Evolutionary conservation across 2,329 filamentous ascomycete genomes (phyloP).

Genomic region (Fusarium scirpi): DNA sequence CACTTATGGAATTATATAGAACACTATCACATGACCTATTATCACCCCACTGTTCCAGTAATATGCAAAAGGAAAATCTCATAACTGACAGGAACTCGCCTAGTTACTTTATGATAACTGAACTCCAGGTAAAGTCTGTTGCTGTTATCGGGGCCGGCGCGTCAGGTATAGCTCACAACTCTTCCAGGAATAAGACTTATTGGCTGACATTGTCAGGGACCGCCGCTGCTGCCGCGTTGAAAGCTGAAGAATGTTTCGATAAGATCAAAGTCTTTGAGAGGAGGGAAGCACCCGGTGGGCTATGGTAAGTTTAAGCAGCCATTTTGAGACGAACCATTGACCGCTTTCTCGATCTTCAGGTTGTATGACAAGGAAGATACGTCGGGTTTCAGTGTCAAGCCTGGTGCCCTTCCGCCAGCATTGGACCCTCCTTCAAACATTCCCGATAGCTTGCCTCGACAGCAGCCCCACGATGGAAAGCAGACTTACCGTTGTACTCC

Average conservation of each 20-base stretch:
- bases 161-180: neutral
- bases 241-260: neutral
- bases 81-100: no score
- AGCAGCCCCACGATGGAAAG: neutral
- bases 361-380: neutral
- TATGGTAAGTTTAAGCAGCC: neutral
- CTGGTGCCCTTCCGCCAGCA: neutral
- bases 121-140: neutral
- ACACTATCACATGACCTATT: neutral
- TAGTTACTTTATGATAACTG: neutral
- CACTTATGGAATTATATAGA: no score
- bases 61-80: neutral
- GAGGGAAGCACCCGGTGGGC: neutral
- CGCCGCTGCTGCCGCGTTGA: neutral
- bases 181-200: no score
- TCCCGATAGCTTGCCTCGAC: neutral
- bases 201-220: neutral
- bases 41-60: neutral
- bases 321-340: neutral
- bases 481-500: neutral
- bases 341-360: neutral
- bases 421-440: neutral
- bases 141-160: neutral
- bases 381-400: fast-evolving
- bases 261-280: neutral